Conservation (phyloP, 176 grass and related monocot species). For the Hordeum vulgare region MorexV3_pseudomolecules_assembly NC_058520.1:101471610-101472109, state of each 20-base stretch:
- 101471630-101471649: no score
- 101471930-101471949: neutral
- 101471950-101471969: neutral
- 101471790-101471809: neutral
- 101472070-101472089: neutral
- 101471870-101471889: neutral
- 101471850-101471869: neutral
- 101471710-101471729: no score
- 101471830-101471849: neutral
- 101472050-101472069: neutral
- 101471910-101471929: neutral
- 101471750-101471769: no score
- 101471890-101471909: neutral
- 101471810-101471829: slow-evolving; percentile 18
- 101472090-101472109: neutral
- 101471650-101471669: no score
- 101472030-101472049: neutral
- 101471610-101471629: no score
- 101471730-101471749: no score
- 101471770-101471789: no score
- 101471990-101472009: neutral
- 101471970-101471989: neutral
- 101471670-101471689: no score
- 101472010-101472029: neutral
- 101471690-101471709: no score